These are phyloP conservation scores for Dendrobium catenatum DNA, from an alignment of 106 monocot genomes.

Conservation along the genomic window DNA sequence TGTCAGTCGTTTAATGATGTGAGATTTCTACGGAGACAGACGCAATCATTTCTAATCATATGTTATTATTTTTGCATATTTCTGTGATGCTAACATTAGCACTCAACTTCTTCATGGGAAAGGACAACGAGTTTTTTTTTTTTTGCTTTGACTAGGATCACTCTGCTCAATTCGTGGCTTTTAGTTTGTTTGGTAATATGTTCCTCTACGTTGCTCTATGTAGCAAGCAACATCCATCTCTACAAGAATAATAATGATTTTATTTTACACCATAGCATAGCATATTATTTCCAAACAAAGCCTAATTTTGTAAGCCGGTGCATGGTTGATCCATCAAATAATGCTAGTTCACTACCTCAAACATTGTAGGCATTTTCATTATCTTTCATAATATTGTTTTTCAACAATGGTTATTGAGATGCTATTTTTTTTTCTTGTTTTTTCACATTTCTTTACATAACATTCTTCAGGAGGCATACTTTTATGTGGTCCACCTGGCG, in stretches of 20 bases:
- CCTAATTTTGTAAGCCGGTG: neutral
- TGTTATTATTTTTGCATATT: neutral
- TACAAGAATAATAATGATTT: neutral
- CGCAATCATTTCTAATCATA: neutral
- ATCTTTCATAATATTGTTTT: neutral
- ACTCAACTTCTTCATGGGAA: neutral
- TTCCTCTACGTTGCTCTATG: neutral
- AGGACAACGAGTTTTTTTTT: neutral
- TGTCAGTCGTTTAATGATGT: neutral
- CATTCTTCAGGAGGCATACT: slow-evolving; percentile 73
- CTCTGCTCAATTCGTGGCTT: neutral
- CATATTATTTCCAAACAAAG: neutral
- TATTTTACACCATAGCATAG: neutral
- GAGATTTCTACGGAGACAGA: neutral
- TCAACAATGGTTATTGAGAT: neutral
- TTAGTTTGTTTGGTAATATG: neutral
- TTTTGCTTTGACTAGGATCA: neutral
- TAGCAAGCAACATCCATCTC: neutral
- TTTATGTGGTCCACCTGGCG: slow-evolving; percentile 88
- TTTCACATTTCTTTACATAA: neutral
- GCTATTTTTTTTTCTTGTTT: neutral
- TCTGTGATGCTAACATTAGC: neutral
- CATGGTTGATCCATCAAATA: neutral
- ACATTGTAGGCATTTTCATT: neutral
- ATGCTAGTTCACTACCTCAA: neutral